Percentiles rank a stretch among this genome's conserved stretches.
Evolutionary conservation across 1,284 basidiomycete genomes (phyloP).

Genomic region (Flammula alnicola): DNA sequence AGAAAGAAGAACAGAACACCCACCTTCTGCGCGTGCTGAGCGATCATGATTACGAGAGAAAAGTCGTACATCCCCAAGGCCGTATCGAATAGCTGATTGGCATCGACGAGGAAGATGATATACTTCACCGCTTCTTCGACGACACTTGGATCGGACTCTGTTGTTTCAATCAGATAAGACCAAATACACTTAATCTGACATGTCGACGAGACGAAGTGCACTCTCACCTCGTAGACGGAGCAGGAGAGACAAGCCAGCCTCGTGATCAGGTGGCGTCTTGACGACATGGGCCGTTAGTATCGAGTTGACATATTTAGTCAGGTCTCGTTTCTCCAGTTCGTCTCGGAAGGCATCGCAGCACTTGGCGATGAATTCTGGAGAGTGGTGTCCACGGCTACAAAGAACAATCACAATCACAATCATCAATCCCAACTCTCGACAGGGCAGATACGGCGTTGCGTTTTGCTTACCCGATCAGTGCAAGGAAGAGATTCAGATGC

Average conservation of each 20-base stretch:
- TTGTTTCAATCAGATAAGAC: constrained; percentile 4
- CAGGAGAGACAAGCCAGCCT: constrained; percentile 82
- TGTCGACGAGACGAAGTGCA: constrained; percentile 4
- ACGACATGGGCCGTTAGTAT: constrained; percentile 94
- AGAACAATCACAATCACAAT: neutral
- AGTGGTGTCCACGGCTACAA: constrained; percentile 59
- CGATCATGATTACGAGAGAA: constrained; percentile 92
- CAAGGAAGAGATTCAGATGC: constrained; percentile 92
- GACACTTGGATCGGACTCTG: constrained; percentile 73
- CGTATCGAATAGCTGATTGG: constrained; percentile 89
- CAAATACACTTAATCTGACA: neutral
- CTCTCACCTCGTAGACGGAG: constrained; percentile 77
- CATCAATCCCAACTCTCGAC: constrained; percentile 34
- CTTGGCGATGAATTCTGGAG: constrained; percentile 62
- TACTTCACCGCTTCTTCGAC: constrained; percentile 98
- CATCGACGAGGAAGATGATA: constrained; percentile 97
- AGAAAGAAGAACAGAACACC: constrained; percentile 8
- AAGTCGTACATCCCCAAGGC: constrained; percentile 99
- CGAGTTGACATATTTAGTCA: constrained; percentile 86
- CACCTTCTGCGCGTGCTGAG: constrained; percentile 96
- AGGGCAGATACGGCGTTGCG: too few relatives aligned
- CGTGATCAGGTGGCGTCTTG: constrained; percentile 91
- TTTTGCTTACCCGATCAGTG: constrained; percentile 87
- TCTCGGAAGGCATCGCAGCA: constrained; percentile 82
- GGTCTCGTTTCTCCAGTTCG: constrained; percentile 74